These are phyloP conservation scores for Pyracantha coccinea DNA, from an alignment of 331 rosid species.

Conservation along the genomic window DNA sequence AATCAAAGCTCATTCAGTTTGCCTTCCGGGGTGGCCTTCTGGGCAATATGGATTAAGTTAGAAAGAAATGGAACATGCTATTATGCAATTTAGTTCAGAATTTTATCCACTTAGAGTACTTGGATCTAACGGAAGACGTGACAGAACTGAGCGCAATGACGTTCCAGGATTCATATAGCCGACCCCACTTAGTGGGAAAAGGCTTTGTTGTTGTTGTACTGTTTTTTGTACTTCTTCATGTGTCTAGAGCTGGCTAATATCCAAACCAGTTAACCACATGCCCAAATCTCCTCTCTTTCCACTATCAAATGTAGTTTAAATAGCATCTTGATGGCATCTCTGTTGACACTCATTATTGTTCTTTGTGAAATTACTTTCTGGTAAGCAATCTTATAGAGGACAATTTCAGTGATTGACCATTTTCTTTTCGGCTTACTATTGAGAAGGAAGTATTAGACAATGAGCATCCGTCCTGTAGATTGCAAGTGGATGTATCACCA, in stretches of 20 bases:
- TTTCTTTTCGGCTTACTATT: conserved; percentile 42
- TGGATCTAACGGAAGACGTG: too few species aligned
- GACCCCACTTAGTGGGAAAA: too few species aligned
- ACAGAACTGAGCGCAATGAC: too few species aligned
- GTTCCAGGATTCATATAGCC: too few species aligned
- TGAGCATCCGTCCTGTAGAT: conserved; percentile 36
- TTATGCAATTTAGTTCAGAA: not conserved
- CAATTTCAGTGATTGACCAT: not conserved
- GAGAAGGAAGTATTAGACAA: conserved; percentile 26
- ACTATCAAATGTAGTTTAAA: not conserved
- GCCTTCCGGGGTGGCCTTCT: not conserved
- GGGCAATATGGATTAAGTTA: not conserved
- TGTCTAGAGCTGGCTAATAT: not conserved
- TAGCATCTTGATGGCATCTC: not conserved
- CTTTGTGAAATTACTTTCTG: not conserved
- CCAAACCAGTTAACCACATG: not conserved
- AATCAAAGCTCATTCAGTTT: not conserved
- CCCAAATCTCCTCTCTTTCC: not conserved
- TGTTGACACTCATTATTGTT: not conserved
- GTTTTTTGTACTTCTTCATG: not conserved
- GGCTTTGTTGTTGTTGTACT: not conserved
- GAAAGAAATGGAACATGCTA: not conserved
- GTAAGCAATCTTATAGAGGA: not conserved
- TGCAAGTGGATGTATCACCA: conserved; percentile 53
- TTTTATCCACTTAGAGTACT: not conserved